Conservation (phyloP, 352 stramenopile species). For the Phytophthora foliorum region DNA sequence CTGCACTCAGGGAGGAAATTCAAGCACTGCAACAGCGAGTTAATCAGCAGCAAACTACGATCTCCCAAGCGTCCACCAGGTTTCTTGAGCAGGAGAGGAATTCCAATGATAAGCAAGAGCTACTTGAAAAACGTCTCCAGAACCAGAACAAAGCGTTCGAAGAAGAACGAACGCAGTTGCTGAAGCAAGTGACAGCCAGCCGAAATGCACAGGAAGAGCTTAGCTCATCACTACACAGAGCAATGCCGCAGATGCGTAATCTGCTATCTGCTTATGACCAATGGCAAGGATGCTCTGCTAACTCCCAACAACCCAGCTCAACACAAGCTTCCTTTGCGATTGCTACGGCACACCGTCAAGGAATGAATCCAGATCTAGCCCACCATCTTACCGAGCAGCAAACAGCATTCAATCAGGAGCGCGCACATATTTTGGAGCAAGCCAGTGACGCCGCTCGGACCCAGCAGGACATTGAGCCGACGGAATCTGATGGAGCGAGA, state of each 20-base stretch:
- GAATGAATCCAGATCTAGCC: neutral
- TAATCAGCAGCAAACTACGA: neutral
- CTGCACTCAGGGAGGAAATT: conserved; percentile 8
- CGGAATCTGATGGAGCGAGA: conserved; percentile 14
- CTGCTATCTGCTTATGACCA: conserved; percentile 25
- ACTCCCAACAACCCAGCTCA: neutral
- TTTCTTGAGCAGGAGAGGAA: conserved; percentile 5
- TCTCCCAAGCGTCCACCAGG: conserved; percentile 2
- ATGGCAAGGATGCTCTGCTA: neutral
- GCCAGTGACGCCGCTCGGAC: conserved; percentile 8
- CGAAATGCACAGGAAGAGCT: conserved; percentile 8
- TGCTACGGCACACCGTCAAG: neutral
- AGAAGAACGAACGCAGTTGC: conserved; percentile 6
- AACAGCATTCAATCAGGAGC: conserved; percentile 3
- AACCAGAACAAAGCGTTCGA: conserved; percentile 18
- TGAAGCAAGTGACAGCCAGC: neutral
- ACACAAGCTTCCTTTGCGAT: neutral
- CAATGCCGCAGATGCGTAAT: conserved; percentile 18
- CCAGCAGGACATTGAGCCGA: conserved; percentile 3
- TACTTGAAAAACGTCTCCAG: neutral
- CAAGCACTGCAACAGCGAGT: neutral
- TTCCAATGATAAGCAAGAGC: conserved; percentile 3
- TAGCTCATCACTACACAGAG: conserved; percentile 9
- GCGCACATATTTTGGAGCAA: conserved; percentile 6
- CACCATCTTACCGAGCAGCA: conserved; percentile 6